Percentiles rank a stretch among this genome's conserved stretches.
These are phyloP conservation scores for Mortierella sp. DNA, from an alignment of 371 early-diverging fungal species.

Conservation along the genomic window DNA sequence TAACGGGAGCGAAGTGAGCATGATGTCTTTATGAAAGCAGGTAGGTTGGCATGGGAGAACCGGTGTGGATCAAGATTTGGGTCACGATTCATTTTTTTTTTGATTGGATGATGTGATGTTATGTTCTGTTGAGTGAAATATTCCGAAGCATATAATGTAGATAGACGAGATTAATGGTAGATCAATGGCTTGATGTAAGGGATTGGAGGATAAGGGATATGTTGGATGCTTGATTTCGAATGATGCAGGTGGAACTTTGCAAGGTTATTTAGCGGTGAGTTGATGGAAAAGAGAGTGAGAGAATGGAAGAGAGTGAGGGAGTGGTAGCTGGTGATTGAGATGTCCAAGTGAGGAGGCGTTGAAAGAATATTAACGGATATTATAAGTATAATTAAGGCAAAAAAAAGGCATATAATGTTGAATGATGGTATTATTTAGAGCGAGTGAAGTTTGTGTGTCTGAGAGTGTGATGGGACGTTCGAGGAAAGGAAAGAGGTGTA, in stretches of 20 bases:
- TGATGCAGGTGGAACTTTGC: not conserved
- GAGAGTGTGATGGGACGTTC: not conserved
- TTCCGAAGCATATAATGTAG: not conserved
- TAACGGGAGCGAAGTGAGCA: conserved; percentile 26
- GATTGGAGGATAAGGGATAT: not conserved
- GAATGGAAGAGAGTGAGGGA: not conserved
- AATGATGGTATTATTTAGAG: not conserved
- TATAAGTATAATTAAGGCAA: not conserved
- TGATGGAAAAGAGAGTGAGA: conserved; percentile 2
- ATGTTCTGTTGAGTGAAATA: not conserved
- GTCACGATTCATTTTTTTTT: conserved; percentile 18
- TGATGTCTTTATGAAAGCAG: conserved; percentile 24
- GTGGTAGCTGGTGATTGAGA: not conserved
- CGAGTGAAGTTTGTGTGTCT: not conserved
- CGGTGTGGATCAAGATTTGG: conserved; percentile 23
- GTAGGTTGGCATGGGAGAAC: conserved; percentile 31
- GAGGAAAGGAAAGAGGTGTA: not conserved
- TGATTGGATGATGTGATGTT: not conserved
- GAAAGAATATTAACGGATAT: not conserved
- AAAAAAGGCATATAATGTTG: not conserved
- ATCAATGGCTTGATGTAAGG: not conserved
- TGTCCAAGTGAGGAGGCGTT: not conserved
- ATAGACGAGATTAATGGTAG: not conserved
- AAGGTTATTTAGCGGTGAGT: not conserved
- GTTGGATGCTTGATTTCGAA: not conserved